phyloP scores from a whole-genome alignment of 129 eudicot genomes.

The Helichrysum umbraculigerum region DNA sequence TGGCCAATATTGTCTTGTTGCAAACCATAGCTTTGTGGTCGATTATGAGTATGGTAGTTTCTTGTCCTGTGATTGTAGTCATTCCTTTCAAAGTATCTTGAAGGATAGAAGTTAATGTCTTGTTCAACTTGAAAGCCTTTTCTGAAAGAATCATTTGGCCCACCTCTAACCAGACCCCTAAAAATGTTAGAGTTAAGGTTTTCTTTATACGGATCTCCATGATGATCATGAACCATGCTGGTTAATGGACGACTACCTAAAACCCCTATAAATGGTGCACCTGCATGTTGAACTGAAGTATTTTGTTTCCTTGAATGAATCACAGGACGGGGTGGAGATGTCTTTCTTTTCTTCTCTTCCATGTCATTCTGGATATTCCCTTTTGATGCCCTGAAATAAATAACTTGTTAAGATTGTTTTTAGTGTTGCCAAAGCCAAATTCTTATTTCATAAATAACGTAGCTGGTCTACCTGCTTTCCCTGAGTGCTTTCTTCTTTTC shows the following conservation, averaged over 20 bases:
- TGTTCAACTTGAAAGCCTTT: not conserved
- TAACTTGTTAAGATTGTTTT: not conserved
- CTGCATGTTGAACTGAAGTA: conserved; percentile 22
- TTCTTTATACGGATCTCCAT: conserved; percentile 21
- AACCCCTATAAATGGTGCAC: conserved; percentile 6
- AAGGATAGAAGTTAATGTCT: conserved; percentile 14
- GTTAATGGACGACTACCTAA: conserved; percentile 19
- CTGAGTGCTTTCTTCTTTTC: conserved; percentile 45
- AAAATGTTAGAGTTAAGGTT: conserved; percentile 1
- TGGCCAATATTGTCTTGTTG: conserved; percentile 15
- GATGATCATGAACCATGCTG: conserved; percentile 12
- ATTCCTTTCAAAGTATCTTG: conserved; percentile 16
- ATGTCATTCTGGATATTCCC: conserved; percentile 30
- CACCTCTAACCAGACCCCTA: not conserved
- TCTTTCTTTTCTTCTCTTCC: conserved; percentile 21
- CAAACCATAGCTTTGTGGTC: conserved; percentile 7
- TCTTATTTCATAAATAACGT: not conserved
- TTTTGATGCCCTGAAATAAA: conserved; percentile 40
- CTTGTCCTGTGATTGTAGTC: not conserved
- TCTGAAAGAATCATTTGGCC: conserved; percentile 14
- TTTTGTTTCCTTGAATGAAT: not conserved
- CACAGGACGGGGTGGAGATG: conserved; percentile 16
- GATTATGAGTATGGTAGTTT: not conserved
- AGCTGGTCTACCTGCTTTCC: conserved; percentile 49
- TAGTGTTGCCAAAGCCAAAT: not conserved